A percentile compares a stretch with the other conserved stretches of the same genome.
Conservation (phyloP, 2,329 filamentous ascomycete genomes). For the Pseudocercospora musae region DNA sequence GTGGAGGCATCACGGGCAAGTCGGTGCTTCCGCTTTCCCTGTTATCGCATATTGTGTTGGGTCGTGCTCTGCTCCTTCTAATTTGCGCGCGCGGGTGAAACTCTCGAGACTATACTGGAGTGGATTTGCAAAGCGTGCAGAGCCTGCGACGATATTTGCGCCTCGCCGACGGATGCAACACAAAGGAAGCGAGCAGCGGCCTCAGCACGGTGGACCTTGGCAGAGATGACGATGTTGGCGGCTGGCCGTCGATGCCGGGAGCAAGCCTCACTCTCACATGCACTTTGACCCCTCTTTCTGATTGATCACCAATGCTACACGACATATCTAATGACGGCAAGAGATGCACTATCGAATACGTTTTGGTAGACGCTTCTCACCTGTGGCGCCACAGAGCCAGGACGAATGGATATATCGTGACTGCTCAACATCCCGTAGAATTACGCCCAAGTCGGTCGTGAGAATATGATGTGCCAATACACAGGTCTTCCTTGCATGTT, state of each 20-base stretch:
- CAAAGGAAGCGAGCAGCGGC: not conserved
- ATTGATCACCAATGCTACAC: not conserved
- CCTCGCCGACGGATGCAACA: not conserved
- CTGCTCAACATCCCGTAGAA: not conserved
- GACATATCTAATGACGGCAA: not conserved
- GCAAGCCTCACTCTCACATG: not conserved
- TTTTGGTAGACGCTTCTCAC: not conserved
- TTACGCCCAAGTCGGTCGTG: no score
- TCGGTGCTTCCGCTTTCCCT: not conserved
- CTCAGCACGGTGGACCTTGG: slow-evolving; percentile 1
- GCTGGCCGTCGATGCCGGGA: not conserved
- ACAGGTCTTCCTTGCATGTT: not conserved
- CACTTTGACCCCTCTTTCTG: not conserved
- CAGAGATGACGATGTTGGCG: not conserved
- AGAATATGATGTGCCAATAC: not conserved
- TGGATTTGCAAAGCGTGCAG: not conserved
- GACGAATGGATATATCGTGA: not conserved
- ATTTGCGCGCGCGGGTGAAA: not conserved
- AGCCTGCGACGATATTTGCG: not conserved
- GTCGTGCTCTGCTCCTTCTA: not conserved
- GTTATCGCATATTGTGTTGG: not conserved
- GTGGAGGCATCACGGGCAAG: slow-evolving; percentile 1
- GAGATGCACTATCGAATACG: not conserved
- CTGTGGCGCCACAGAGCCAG: not conserved
- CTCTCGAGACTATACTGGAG: not conserved